Percentiles rank a stretch among this genome's conserved stretches.
Evolutionary conservation across 2,329 filamentous ascomycete species (phyloP).

Genomic region (Alternaria hordeiaustralica): DNA sequence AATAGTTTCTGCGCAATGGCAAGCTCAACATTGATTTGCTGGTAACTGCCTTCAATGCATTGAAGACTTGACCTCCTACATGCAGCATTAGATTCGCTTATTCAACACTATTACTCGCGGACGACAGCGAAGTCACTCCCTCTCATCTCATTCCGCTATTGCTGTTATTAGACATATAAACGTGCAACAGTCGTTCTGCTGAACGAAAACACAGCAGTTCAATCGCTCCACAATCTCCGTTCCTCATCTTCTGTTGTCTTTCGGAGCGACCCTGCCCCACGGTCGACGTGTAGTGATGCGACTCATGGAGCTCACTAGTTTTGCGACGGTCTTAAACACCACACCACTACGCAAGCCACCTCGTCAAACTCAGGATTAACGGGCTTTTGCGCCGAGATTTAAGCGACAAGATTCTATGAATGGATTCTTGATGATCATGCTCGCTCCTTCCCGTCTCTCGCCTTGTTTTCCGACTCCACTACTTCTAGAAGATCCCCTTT

Average conservation of each 20-base stretch:
- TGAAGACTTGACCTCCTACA: not conserved
- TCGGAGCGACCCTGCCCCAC: not conserved
- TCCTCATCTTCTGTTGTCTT: not conserved
- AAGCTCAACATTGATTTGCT: not conserved
- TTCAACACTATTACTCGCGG: not conserved
- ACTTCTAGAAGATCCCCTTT: slow-evolving; percentile 6
- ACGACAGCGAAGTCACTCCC: not conserved
- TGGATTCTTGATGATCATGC: slow-evolving; percentile 2
- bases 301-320: not conserved
- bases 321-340: not conserved
- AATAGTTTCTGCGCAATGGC: not conserved
- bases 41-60: not conserved
- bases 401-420: not conserved
- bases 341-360: not conserved
- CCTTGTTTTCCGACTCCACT: not conserved
- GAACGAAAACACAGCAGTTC: not conserved
- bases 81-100: not conserved
- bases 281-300: not conserved
- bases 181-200: not conserved
- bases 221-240: not conserved
- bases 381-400: not conserved
- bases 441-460: not conserved
- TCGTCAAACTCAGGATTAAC: not conserved
- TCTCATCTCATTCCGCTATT: not conserved
- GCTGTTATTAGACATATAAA: not conserved